Base-by-base conservation (phyloP, 2,329 filamentous ascomycete genomes). In the Geosmithia putterillii region DNA sequence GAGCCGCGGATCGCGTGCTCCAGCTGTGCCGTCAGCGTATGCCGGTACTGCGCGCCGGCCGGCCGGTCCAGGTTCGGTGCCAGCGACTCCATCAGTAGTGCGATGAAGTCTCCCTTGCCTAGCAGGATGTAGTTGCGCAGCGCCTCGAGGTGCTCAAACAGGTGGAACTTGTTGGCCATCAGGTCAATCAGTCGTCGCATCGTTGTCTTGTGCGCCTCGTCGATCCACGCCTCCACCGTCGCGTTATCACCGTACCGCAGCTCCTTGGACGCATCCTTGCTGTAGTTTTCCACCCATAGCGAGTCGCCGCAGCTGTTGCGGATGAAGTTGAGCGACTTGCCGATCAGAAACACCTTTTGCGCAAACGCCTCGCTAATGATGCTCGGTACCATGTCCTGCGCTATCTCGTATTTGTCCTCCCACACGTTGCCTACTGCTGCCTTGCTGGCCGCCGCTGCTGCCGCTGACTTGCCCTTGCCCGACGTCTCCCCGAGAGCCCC, bases 271-370 rank as follows among this genome's bases (percentile, higher is more conserved):
- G 89, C 85, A 41, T 81, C 83, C 57, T 94, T 95, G 22, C 89
- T 95, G 63, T 98, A 96, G 25, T 81, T 81, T 56, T 95, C 89
- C 2, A 98, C 92, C 92, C 92, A 98, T 25, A 82, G 79, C 20
- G 88, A 86, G 59, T 98, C 94, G 8, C 83, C 83, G 58, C 92
- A 98, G 51, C 88, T 90, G 61, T 95, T 89, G 20, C 92, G 82
- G 58, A 98, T 95, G 62, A 98, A 98, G 62, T 98, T 98, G 44
- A 98, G 73, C 4, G 89, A 95, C 61, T 98, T 98, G 45, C 92
- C 92, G 52, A 98, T 98, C 7, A 98, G 67, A 54, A 96, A 96
- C 6, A 98, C 86, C 57, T 95, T 95, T 52, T 92, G 86, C 0
- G 92, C 88, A 63, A 98, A 95, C 47, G 95, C 89, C 38, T 83